Evolutionary conservation across 202 grass and related monocot species (phyloP).

Genomic region (Panicum hallii): DNA sequence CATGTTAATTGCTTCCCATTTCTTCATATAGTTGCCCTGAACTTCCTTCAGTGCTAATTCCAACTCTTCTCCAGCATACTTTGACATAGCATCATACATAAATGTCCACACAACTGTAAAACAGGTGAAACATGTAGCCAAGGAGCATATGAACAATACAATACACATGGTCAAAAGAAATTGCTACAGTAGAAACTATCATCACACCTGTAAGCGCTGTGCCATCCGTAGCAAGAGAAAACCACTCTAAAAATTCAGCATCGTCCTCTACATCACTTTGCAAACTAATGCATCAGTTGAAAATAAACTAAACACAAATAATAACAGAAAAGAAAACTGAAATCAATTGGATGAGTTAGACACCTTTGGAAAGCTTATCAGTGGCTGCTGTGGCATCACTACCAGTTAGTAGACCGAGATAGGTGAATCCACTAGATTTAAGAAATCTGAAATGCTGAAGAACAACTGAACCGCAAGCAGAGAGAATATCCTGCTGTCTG

Average conservation of each 20-base stretch:
- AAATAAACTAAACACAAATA: constrained; percentile 35
- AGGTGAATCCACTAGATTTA: constrained; percentile 74
- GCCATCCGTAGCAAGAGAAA: constrained; percentile 69
- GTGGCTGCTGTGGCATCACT: constrained; percentile 58
- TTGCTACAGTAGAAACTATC: constrained; percentile 37
- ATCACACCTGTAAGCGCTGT: constrained; percentile 77
- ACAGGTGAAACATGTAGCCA: constrained; percentile 39
- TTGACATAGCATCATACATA: constrained; percentile 64
- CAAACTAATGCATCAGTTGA: constrained; percentile 50
- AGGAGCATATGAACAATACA: constrained; percentile 38
- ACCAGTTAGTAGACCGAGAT: constrained; percentile 78
- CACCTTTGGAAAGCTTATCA: constrained; percentile 75
- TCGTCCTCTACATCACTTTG: constrained; percentile 69
- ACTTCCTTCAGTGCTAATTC: constrained; percentile 61
- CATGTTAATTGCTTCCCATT: constrained; percentile 79
- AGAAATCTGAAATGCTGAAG: constrained; percentile 63
- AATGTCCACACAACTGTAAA: constrained; percentile 72
- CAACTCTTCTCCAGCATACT: constrained; percentile 56
- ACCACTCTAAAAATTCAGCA: constrained; percentile 52
- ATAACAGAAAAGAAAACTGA: constrained; percentile 19
- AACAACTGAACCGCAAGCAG: constrained; percentile 65
- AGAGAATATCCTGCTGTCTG: constrained; percentile 50
- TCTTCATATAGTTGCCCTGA: constrained; percentile 51
- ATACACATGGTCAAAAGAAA: constrained; percentile 18
- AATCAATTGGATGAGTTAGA: constrained; percentile 34